Conservation (phyloP, 345 rosid genomes). For the Dimocarpus longan region DNA sequence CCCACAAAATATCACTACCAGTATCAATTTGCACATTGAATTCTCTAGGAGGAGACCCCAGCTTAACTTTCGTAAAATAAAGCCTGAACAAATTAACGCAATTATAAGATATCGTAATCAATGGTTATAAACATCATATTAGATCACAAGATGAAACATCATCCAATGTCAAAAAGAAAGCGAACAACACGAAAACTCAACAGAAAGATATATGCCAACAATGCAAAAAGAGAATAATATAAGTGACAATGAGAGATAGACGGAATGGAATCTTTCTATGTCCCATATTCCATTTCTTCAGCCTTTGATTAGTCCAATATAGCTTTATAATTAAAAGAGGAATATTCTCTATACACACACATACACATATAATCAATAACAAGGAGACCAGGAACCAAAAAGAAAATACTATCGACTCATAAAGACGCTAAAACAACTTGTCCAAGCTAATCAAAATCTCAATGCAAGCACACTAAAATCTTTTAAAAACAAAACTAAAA, state of each 20-base stretch:
- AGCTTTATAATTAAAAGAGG: not conserved
- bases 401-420: not conserved
- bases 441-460: not conserved
- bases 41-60: constrained; percentile 95
- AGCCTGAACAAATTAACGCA: constrained; percentile 57
- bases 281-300: not conserved
- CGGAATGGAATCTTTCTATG: not conserved
- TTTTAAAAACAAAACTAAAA: not conserved
- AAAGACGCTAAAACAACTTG: not conserved
- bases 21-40: constrained; percentile 98
- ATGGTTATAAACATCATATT: not conserved
- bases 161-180: not conserved
- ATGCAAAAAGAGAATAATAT: constrained; percentile 24
- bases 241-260: not conserved
- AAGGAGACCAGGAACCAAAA: not conserved
- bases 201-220: constrained; percentile 10
- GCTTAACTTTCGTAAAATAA: constrained; percentile 89
- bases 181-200: constrained; percentile 15
- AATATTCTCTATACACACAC: not conserved
- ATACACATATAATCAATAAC: not conserved
- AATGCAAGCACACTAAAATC: not conserved
- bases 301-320: not conserved
- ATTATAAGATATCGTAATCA: constrained; percentile 15
- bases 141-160: not conserved
- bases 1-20: constrained; percentile 95